These are phyloP conservation scores for Abrus pulchellus DNA, from an alignment of 306 rosid species.

Conservation along the genomic window DNA sequence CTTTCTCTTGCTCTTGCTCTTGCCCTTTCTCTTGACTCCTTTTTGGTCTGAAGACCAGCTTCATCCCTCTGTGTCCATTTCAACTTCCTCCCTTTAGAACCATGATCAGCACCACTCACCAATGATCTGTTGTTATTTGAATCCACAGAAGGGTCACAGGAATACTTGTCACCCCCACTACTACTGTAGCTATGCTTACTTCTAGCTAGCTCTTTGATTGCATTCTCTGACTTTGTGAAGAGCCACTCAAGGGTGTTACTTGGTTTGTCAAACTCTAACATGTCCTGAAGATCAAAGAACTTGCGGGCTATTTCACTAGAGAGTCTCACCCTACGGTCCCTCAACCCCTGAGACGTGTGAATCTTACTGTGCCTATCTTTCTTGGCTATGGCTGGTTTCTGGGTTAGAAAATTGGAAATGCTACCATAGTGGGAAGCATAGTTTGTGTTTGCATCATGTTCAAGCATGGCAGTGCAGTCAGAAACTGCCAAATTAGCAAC, in stretches of 20 bases:
- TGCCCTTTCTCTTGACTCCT: slow-evolving; percentile 73
- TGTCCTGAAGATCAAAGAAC: slow-evolving; percentile 95
- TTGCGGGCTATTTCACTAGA: slow-evolving; percentile 81
- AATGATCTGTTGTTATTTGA: slow-evolving; percentile 45
- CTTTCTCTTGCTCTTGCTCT: slow-evolving; percentile 89
- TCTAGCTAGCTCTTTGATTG: slow-evolving; percentile 63
- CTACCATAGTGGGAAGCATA: slow-evolving; percentile 9
- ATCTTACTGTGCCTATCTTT: slow-evolving; percentile 94
- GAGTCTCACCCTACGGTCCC: slow-evolving; percentile 86
- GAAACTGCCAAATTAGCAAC: slow-evolving; percentile 47
- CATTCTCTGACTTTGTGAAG: slow-evolving; percentile 67
- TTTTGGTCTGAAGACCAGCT: slow-evolving; percentile 39
- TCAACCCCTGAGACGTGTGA: slow-evolving; percentile 83
- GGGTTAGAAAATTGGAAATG: slow-evolving; percentile 45
- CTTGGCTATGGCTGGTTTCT: slow-evolving; percentile 55
- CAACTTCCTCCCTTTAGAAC: slow-evolving; percentile 46
- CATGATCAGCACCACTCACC: neutral
- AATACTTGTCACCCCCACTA: slow-evolving; percentile 4
- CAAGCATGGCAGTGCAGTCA: slow-evolving; percentile 43
- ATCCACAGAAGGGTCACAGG: slow-evolving; percentile 40
- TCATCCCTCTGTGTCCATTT: slow-evolving; percentile 50
- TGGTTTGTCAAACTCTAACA: slow-evolving; percentile 89
- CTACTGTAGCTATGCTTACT: slow-evolving; percentile 47
- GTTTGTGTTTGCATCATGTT: slow-evolving; percentile 22
- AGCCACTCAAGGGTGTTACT: slow-evolving; percentile 95